Conservation (phyloP, 2,329 filamentous ascomycete species). For the Aspergillus aculeatus region DNA sequence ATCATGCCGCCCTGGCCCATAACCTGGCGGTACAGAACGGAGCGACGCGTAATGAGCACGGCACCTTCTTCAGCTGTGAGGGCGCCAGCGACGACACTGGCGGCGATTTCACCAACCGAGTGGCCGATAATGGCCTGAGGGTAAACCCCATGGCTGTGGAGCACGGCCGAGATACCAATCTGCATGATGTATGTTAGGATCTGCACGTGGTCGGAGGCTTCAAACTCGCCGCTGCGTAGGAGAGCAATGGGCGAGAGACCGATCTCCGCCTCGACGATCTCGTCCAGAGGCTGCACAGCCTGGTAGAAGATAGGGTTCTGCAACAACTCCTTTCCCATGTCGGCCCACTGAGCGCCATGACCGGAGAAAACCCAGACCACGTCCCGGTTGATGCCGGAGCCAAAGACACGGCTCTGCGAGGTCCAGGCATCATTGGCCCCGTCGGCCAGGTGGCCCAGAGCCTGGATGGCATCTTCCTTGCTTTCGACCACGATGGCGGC, state of each 20-base stretch:
- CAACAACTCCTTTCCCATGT: conserved; percentile 42
- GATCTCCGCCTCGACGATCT: conserved; percentile 20
- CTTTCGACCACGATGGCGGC: conserved; percentile 24
- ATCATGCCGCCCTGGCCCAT: conserved; percentile 22
- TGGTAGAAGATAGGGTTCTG: conserved; percentile 14
- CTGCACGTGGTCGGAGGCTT: conserved; percentile 11
- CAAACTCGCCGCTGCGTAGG: conserved; percentile 6
- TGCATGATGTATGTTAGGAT: conserved; percentile 36
- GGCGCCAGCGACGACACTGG: conserved; percentile 30
- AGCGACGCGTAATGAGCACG: conserved; percentile 36
- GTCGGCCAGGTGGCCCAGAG: no score
- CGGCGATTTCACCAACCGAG: conserved; percentile 46
- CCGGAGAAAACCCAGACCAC: conserved; percentile 42
- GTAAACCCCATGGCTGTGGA: conserved; percentile 29
- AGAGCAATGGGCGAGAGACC: conserved; percentile 5
- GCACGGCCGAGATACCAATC: conserved; percentile 28
- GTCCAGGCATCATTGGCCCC: conserved; percentile 3
- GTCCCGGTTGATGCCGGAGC: conserved; percentile 18
- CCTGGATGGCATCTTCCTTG: conserved; percentile 20
- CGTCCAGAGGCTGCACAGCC: conserved; percentile 28
- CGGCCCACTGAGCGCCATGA: conserved; percentile 44
- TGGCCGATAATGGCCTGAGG: conserved; percentile 44
- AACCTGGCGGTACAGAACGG: conserved; percentile 31
- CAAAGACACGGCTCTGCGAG: conserved; percentile 14
- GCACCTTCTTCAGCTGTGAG: conserved; percentile 34